These are phyloP conservation scores for Fusarium subglutinans DNA, from an alignment of 2,329 filamentous ascomycete species.

Conservation along the genomic window DNA sequence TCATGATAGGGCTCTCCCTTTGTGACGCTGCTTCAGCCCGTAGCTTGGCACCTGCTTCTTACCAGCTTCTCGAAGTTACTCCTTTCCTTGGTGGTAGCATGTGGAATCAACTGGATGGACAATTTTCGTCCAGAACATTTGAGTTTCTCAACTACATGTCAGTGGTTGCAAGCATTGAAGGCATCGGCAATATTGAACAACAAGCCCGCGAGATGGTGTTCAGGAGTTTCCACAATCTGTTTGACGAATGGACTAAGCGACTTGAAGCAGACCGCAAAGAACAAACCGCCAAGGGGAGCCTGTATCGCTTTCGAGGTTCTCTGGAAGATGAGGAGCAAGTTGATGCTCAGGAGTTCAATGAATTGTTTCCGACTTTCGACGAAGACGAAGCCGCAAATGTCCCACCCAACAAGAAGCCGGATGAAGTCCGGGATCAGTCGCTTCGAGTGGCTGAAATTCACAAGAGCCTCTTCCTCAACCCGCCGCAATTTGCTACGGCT, in stretches of 20 bases:
- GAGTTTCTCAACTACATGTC: conserved; percentile 53
- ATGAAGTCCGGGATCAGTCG: conserved; percentile 64
- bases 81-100: conserved; percentile 66
- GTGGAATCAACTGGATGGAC: conserved; percentile 38
- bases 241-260: conserved; percentile 81
- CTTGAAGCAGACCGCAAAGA: conserved; percentile 80
- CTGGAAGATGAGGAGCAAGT: conserved; percentile 79
- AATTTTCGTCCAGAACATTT: conserved; percentile 48
- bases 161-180: conserved; percentile 57
- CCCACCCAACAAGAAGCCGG: conserved; percentile 45
- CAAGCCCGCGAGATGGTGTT: conserved; percentile 65
- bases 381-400: conserved; percentile 56
- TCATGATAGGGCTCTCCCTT: conserved; percentile 79
- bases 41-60: conserved; percentile 48
- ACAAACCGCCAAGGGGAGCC: conserved; percentile 75
- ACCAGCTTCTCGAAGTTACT: conserved; percentile 55
- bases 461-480: conserved; percentile 59
- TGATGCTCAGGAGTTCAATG: conserved; percentile 77
- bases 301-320: conserved; percentile 86
- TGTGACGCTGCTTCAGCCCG: conserved; percentile 57
- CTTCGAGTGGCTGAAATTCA: conserved; percentile 71
- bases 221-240: conserved; percentile 76
- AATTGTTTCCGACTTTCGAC: conserved; percentile 84
- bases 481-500: conserved; percentile 51
- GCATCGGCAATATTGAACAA: conserved; percentile 51